These are phyloP conservation scores for Cucurbita maxima DNA, from an alignment of 306 rosid species.

Conservation along the genomic window DNA sequence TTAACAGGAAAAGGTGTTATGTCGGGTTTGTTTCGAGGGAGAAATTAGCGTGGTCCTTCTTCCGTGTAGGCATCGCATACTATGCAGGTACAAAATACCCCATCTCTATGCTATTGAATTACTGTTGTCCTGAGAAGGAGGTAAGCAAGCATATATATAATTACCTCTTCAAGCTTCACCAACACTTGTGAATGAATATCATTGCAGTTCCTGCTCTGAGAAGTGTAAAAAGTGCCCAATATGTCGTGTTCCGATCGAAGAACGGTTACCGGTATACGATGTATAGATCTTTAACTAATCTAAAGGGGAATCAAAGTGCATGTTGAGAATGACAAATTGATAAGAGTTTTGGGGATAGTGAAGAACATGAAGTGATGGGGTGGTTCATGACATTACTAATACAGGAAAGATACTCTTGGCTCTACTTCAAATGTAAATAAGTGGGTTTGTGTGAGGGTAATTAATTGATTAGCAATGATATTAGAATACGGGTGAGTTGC, in stretches of 20 bases:
- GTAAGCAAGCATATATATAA: background rate
- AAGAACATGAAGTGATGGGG: background rate
- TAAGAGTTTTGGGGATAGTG: background rate
- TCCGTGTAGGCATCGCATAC: constrained; percentile 84
- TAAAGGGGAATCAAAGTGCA: background rate
- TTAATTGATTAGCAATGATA: background rate
- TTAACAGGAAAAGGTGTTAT: constrained; percentile 81
- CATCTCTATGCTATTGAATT: background rate
- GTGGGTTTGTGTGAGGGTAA: background rate
- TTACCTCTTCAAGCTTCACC: constrained; percentile 1
- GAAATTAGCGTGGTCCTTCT: constrained; percentile 82
- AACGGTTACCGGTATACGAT: constrained; percentile 74
- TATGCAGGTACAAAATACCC: constrained; percentile 54
- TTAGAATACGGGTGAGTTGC: background rate
- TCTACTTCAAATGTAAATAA: background rate
- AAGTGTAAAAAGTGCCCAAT: constrained; percentile 87
- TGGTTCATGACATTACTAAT: background rate
- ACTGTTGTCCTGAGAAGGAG: background rate
- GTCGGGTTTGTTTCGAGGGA: constrained; percentile 87
- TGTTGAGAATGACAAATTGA: background rate
- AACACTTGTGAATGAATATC: constrained; percentile 8
- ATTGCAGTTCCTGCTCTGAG: constrained; percentile 69
- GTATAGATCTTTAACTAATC: constrained; percentile 38
- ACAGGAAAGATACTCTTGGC: background rate
- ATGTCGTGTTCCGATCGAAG: constrained; percentile 56